Percentiles rank a stretch among this genome's conserved stretches.
These are phyloP conservation scores for Poa pratensis DNA, from an alignment of 176 grass and related monocot genomes.

Conservation along the genomic window DNA sequence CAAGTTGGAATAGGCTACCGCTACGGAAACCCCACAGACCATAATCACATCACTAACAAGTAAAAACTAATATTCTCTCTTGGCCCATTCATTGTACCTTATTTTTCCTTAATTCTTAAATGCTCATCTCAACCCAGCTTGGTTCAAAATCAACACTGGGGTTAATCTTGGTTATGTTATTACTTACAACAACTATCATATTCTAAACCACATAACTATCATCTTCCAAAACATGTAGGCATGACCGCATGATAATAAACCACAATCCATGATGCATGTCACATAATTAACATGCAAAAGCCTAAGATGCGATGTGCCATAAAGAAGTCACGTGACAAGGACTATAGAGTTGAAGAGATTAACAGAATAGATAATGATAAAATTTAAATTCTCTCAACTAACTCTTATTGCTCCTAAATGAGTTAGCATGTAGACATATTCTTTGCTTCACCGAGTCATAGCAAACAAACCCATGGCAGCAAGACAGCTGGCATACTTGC, in stretches of 20 bases:
- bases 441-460: conserved; percentile 1
- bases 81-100: background rate
- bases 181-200: background rate
- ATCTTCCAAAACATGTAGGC: background rate
- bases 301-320: background rate
- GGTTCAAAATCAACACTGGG: conserved; percentile 1
- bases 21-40: background rate
- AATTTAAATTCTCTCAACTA: background rate
- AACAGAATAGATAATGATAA: background rate
- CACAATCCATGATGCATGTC: conserved; percentile 10
- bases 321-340: background rate
- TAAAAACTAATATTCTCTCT: background rate
- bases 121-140: background rate
- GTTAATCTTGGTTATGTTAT: background rate
- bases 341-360: background rate
- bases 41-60: conserved; percentile 18
- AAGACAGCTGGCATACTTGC: conserved; percentile 3
- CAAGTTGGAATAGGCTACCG: background rate
- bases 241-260: background rate
- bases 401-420: background rate
- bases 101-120: background rate
- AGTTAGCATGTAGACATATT: conserved; percentile 3
- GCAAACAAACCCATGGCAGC: conserved; percentile 3
- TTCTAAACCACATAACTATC: background rate
- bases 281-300: background rate